Percentiles rank a stretch among this genome's conserved stretches.
phyloP scores from a whole-genome alignment of 2,329 filamentous ascomycete genomes.

The Verticillium klebahnii region DNA sequence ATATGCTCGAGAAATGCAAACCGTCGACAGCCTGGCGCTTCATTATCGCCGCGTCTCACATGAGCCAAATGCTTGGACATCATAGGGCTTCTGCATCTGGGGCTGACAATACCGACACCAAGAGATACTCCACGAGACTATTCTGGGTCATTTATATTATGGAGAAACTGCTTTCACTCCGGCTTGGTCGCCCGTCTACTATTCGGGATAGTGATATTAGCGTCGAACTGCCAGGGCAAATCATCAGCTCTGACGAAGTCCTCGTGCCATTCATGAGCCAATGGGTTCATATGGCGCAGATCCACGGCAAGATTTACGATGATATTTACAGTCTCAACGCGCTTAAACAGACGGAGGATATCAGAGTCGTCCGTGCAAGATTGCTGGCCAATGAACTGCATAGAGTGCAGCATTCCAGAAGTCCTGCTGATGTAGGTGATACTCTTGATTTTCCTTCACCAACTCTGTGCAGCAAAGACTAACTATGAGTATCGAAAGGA shows the following conservation, averaged over 20 bases:
- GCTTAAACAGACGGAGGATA: slow-evolving; percentile 11
- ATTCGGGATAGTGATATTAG: slow-evolving; percentile 22
- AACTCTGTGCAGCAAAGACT: neutral
- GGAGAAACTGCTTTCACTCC: slow-evolving; percentile 19
- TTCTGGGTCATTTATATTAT: slow-evolving; percentile 20
- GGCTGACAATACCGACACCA: neutral
- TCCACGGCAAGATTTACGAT: slow-evolving; percentile 20
- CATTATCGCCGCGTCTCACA: slow-evolving; percentile 14
- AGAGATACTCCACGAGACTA: slow-evolving; percentile 9
- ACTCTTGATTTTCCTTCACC: neutral
- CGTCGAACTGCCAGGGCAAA: neutral
- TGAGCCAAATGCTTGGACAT: slow-evolving; percentile 15
- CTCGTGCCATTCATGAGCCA: neutral
- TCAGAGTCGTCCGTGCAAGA: slow-evolving; percentile 12
- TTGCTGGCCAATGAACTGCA: neutral
- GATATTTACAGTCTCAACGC: slow-evolving; percentile 20
- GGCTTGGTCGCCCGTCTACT: slow-evolving; percentile 18
- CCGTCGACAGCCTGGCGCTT: slow-evolving; percentile 16
- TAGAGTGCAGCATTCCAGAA: neutral
- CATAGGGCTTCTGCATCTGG: slow-evolving; percentile 11
- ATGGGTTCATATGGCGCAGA: slow-evolving; percentile 13
- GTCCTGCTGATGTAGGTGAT: neutral
- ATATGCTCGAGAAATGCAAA: slow-evolving; percentile 15
- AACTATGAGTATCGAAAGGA: neutral
- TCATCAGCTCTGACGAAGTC: neutral